Conservation (phyloP, 345 rosid genomes). For the Arabis alpina region DNA sequence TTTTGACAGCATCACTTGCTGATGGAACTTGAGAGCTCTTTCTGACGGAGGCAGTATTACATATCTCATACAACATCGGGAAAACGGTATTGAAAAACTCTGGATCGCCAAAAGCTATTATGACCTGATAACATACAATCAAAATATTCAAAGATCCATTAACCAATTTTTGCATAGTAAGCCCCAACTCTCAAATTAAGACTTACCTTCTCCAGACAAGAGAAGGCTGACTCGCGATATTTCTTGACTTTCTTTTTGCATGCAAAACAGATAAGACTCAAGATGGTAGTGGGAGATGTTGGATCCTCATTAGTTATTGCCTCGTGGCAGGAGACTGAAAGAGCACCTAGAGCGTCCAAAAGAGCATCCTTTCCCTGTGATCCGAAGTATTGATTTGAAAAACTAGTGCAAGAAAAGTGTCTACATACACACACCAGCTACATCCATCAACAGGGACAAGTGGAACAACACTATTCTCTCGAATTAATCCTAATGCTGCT, state of each 20-base stretch:
- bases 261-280: slow-evolving; percentile 70
- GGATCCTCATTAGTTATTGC: slow-evolving; percentile 70
- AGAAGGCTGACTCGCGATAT: slow-evolving; percentile 83
- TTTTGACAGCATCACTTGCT: slow-evolving; percentile 54
- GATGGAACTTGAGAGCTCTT: slow-evolving; percentile 48
- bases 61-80: slow-evolving; percentile 71
- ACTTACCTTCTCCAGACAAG: slow-evolving; percentile 74
- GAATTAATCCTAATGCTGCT: slow-evolving; percentile 7
- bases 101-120: slow-evolving; percentile 73
- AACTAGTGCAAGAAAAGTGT: slow-evolving; percentile 16
- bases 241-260: slow-evolving; percentile 76
- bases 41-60: slow-evolving; percentile 53
- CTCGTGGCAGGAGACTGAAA: slow-evolving; percentile 76
- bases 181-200: slow-evolving; percentile 12
- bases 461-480: not conserved
- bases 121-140: slow-evolving; percentile 55
- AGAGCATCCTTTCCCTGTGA: slow-evolving; percentile 89
- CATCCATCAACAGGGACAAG: slow-evolving; percentile 22
- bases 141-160: slow-evolving; percentile 24
- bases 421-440: not conserved
- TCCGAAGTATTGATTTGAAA: slow-evolving; percentile 28
- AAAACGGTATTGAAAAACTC: slow-evolving; percentile 75
- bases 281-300: slow-evolving; percentile 57
- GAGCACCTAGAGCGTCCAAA: slow-evolving; percentile 76
- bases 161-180: not conserved